These are phyloP conservation scores for Skeletonema marinoi DNA, from an alignment of 108 stramenopile species.

Conservation along the genomic window DNA sequence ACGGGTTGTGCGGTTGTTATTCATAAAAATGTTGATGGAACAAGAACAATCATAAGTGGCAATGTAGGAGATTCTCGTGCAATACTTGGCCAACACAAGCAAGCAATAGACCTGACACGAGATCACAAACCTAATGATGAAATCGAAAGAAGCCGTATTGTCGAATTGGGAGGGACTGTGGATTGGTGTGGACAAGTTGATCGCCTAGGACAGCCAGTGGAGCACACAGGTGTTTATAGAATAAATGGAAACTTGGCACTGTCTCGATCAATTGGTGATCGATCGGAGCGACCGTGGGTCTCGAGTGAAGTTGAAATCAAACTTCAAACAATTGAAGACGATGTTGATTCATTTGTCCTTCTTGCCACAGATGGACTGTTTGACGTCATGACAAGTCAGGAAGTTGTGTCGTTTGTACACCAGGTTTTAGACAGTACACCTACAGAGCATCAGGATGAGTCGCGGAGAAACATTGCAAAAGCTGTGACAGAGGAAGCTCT, in stretches of 20 bases:
- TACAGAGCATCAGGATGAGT: conserved; percentile 6
- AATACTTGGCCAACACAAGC: conserved; percentile 63
- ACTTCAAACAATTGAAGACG: conserved; percentile 37
- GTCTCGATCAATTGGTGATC: conserved; percentile 94
- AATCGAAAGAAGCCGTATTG: conserved; percentile 67
- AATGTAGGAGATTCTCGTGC: conserved; percentile 94
- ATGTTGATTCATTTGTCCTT: conserved; percentile 54
- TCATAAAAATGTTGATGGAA: conserved; percentile 43
- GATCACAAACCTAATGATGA: conserved; percentile 91
- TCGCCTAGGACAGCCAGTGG: conserved; percentile 51
- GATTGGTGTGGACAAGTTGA: conserved; percentile 74
- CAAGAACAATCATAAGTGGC: conserved; percentile 71
- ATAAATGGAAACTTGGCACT: conserved; percentile 96
- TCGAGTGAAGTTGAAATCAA: conserved; percentile 83
- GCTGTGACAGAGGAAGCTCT: conserved; percentile 70
- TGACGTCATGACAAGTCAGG: conserved; percentile 87
- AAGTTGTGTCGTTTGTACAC: conserved; percentile 80
- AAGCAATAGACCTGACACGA: conserved; percentile 71
- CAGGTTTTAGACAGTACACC: conserved; percentile 19
- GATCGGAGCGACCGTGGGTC: conserved; percentile 86
- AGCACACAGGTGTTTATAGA: conserved; percentile 82
- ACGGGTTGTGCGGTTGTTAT: conserved; percentile 87
- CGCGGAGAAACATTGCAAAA: conserved; percentile 47
- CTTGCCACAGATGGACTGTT: conserved; percentile 92
- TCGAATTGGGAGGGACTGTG: conserved; percentile 75